A percentile compares a stretch with the other conserved stretches of the same genome.
Conservation (phyloP, 1,284 basidiomycete genomes). For the Tilletia setariae region DNA sequence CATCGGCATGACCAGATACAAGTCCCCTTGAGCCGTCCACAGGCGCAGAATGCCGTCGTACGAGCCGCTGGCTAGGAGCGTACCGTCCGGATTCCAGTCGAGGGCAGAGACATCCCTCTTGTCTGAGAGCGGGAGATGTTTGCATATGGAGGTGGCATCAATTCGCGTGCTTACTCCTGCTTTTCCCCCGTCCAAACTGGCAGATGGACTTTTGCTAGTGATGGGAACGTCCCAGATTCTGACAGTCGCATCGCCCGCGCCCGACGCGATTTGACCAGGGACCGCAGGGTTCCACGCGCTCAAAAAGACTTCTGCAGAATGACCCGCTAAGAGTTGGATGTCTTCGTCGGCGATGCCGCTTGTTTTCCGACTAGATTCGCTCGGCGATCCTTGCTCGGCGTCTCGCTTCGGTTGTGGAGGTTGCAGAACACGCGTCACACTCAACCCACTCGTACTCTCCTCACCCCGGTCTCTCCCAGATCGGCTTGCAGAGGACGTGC, state of each 20-base stretch:
- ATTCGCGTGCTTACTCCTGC: slow-evolving; percentile 8
- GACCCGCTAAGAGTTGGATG: slow-evolving; percentile 40
- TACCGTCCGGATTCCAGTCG: slow-evolving; percentile 54
- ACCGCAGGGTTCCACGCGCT: slow-evolving; percentile 54
- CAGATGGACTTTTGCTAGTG: not conserved
- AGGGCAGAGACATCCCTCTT: slow-evolving; percentile 52
- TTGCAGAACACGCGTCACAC: not conserved
- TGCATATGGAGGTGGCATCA: slow-evolving; percentile 39
- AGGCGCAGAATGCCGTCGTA: slow-evolving; percentile 53
- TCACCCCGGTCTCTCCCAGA: slow-evolving; percentile 6
- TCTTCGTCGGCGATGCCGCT: slow-evolving; percentile 24
- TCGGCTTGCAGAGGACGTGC: not conserved
- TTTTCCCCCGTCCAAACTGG: not conserved
- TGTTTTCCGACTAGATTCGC: not conserved
- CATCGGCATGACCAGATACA: slow-evolving; percentile 55
- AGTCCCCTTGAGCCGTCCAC: slow-evolving; percentile 54
- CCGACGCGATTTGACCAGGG: slow-evolving; percentile 49
- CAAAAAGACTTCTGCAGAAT: slow-evolving; percentile 50
- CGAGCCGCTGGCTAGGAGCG: slow-evolving; percentile 50
- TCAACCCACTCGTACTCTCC: not conserved
- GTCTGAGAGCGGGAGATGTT: slow-evolving; percentile 50
- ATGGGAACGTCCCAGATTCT: slow-evolving; percentile 51
- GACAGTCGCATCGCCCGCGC: slow-evolving; percentile 53
- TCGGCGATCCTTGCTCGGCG: not conserved
- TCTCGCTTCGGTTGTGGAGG: slow-evolving; percentile 8